Conservation (phyloP, 805 yeast genomes). For the Debaryomyces hansenii region DNA sequence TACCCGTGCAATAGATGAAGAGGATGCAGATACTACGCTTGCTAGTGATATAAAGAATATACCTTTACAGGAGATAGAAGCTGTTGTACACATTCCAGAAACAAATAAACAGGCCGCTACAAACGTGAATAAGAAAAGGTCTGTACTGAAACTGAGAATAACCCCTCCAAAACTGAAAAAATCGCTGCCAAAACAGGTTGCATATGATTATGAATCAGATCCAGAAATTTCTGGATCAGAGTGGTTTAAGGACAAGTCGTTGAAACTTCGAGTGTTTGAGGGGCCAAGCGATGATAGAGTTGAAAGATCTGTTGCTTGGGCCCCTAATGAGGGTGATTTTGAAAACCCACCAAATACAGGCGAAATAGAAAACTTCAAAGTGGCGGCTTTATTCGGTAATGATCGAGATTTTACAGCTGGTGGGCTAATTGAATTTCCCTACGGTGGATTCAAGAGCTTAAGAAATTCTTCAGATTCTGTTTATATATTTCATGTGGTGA, state of each 20-base stretch:
- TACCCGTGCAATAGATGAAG: conserved; percentile 31
- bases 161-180: conserved; percentile 8
- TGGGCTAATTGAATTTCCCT: conserved; percentile 69
- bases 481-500: conserved; percentile 71
- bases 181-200: conserved; percentile 8
- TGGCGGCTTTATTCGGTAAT: conserved; percentile 64
- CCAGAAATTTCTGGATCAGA: conserved; percentile 48
- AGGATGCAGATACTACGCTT: conserved; percentile 44
- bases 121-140: conserved; percentile 10
- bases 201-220: conserved; percentile 35
- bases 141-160: conserved; percentile 18
- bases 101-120: conserved; percentile 3
- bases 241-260: conserved; percentile 48
- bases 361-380: conserved; percentile 50
- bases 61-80: conserved; percentile 56
- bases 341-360: conserved; percentile 37
- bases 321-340: conserved; percentile 54
- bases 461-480: conserved; percentile 65
- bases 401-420: conserved; percentile 67
- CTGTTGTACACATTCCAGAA: conserved; percentile 54
- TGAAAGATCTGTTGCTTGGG: conserved; percentile 58
- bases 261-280: conserved; percentile 51
- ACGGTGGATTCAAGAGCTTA: conserved; percentile 57
- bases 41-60: conserved; percentile 33
- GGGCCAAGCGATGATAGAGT: conserved; percentile 36